A percentile compares a stretch with the other conserved stretches of the same genome.
Evolutionary conservation across 495 filamentous ascomycete species (phyloP).

Genomic region (Hyaloscypha bicolor): DNA sequence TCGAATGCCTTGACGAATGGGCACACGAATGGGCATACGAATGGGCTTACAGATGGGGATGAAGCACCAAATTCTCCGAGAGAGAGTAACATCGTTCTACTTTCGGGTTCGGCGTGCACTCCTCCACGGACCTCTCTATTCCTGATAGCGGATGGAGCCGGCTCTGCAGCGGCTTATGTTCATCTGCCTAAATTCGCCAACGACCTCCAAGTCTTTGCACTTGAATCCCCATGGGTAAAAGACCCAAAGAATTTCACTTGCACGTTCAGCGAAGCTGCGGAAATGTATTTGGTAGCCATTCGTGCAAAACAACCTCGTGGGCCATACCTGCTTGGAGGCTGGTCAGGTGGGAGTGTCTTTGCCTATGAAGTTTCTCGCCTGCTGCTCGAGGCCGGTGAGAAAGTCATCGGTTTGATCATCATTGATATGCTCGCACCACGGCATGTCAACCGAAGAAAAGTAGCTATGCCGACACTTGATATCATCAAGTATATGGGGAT

Average conservation of each 20-base stretch:
- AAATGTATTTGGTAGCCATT: conserved; percentile 62
- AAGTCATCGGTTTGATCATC: conserved; percentile 44
- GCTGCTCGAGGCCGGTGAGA: conserved; percentile 65
- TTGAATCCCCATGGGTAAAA: conserved; percentile 46
- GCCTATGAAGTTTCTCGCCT: conserved; percentile 82
- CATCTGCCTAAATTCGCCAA: conserved; percentile 50
- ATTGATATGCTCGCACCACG: conserved; percentile 10
- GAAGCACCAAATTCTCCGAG: background rate
- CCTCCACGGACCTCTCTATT: conserved; percentile 43
- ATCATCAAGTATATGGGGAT: conserved; percentile 4
- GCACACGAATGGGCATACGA: background rate
- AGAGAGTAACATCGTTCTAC: background rate
- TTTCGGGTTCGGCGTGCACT: background rate
- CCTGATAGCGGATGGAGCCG: conserved; percentile 77
- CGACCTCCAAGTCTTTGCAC: conserved; percentile 57
- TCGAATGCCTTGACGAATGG: background rate
- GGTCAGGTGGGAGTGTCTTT: conserved; percentile 84
- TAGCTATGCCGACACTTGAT: conserved; percentile 1
- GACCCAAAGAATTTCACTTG: conserved; percentile 61
- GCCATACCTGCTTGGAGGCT: conserved; percentile 71
- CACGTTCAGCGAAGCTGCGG: conserved; percentile 49
- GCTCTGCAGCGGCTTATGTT: conserved; percentile 63
- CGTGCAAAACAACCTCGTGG: conserved; percentile 60
- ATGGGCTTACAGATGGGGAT: background rate
- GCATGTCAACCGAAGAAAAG: background rate